Percentiles rank a stretch among this genome's conserved stretches.
Conservation (phyloP, 495 filamentous ascomycete species). For the Bathelium albidoporum region DNA sequence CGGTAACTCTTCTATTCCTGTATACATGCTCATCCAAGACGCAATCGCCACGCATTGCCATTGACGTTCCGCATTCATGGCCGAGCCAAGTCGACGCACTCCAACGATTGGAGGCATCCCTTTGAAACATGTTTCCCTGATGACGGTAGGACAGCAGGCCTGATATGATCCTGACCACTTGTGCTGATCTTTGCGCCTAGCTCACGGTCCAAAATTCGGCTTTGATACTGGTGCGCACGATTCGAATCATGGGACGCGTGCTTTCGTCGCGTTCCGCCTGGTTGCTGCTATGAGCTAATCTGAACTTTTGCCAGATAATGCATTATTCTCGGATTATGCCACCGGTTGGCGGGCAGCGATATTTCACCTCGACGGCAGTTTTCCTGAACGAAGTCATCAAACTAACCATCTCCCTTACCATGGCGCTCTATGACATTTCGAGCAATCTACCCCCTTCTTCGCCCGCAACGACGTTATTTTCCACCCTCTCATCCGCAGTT, state of each 20-base stretch:
- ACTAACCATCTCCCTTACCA: slow-evolving; percentile 70
- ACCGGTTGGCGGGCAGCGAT: slow-evolving; percentile 66
- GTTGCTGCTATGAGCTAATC: too few species aligned
- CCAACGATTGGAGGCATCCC: slow-evolving; percentile 42
- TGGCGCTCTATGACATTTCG: slow-evolving; percentile 80
- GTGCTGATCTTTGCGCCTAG: slow-evolving; percentile 30
- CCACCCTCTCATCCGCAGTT: slow-evolving; percentile 64
- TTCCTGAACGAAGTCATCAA: slow-evolving; percentile 91
- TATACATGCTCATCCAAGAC: not conserved
- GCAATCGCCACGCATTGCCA: not conserved
- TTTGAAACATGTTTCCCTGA: slow-evolving; percentile 67
- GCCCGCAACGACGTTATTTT: slow-evolving; percentile 68
- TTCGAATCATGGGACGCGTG: too few species aligned
- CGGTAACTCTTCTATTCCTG: too few species aligned
- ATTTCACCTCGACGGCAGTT: slow-evolving; percentile 87
- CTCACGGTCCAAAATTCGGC: slow-evolving; percentile 72
- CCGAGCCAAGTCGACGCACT: not conserved
- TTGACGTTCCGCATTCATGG: not conserved
- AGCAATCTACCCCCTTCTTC: slow-evolving; percentile 57
- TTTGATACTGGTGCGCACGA: slow-evolving; percentile 53
- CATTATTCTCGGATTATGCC: slow-evolving; percentile 95
- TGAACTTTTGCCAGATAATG: too few species aligned
- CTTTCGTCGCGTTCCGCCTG: too few species aligned
- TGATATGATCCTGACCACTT: not conserved
- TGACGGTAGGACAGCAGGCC: slow-evolving; percentile 48